Evolutionary conservation across 2,329 filamentous ascomycete species (phyloP).

Genomic region (Epichloe typhina): DNA sequence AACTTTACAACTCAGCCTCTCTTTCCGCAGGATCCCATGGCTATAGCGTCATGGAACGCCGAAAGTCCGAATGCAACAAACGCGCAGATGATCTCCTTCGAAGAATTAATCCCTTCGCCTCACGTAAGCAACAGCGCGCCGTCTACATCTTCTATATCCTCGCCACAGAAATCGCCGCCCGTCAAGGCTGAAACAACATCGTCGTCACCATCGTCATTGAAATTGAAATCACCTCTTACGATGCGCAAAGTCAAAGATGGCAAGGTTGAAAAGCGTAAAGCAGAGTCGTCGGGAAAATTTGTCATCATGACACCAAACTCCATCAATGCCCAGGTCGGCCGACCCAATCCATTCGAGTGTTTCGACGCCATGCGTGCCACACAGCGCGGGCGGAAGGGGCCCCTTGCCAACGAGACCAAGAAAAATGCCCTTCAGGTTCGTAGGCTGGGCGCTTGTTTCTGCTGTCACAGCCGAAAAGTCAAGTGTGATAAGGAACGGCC

Average conservation of each 20-base stretch:
- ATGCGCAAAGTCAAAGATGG: conserved; percentile 30
- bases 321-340: conserved; percentile 36
- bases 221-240: conserved; percentile 17
- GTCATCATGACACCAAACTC: conserved; percentile 42
- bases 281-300: conserved; percentile 28
- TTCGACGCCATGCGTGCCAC: conserved; percentile 39
- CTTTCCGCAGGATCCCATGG: conserved; percentile 20
- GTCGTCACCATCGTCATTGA: neutral
- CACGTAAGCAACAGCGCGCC: conserved; percentile 5
- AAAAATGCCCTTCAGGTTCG: conserved; percentile 41
- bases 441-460: conserved; percentile 43
- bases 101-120: conserved; percentile 24
- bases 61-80: conserved; percentile 18
- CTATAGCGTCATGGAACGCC: conserved; percentile 29
- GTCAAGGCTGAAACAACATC: conserved; percentile 13
- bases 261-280: conserved; percentile 20
- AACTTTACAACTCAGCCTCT: conserved; percentile 24
- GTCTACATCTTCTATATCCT: conserved; percentile 15
- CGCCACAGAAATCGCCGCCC: conserved; percentile 16
- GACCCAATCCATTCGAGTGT: conserved; percentile 40
- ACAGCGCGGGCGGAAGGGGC: conserved; percentile 43
- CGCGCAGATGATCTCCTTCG: conserved; percentile 24
- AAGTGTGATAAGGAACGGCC: conserved; percentile 42
- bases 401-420: conserved; percentile 39
- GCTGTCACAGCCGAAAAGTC: conserved; percentile 46